phyloP scores from a whole-genome alignment of 2,329 filamentous ascomycete genomes.

The Delphinella strobiligena region DNA sequence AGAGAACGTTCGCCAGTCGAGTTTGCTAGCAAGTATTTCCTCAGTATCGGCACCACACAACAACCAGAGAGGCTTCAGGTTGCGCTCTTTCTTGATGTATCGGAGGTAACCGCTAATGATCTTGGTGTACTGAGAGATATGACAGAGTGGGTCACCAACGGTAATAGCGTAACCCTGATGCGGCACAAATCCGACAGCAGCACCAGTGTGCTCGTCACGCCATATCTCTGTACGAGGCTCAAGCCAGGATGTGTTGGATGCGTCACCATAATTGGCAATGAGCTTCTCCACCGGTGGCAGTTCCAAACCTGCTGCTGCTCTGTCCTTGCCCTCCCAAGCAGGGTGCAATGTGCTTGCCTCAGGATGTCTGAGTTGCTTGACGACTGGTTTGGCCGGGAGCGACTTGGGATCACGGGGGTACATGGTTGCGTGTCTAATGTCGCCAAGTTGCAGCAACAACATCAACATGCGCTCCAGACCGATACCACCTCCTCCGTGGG shows the following conservation, averaged over 20 bases:
- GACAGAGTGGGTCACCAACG: constrained; percentile 78
- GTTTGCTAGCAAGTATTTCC: constrained; percentile 63
- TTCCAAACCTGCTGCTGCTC: constrained; percentile 35
- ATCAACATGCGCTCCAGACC: constrained; percentile 82
- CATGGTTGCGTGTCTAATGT: constrained; percentile 77
- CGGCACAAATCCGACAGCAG: constrained; percentile 72
- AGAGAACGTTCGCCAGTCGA: constrained; percentile 80
- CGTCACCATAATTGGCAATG: constrained; percentile 90
- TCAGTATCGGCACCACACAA: constrained; percentile 71
- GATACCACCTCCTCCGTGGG: constrained; percentile 81
- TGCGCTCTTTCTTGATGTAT: constrained; percentile 58
- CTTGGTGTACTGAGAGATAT: constrained; percentile 60
- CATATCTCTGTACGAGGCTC: constrained; percentile 82
- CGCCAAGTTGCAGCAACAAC: constrained; percentile 72
- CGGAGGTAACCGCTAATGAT: constrained; percentile 65
- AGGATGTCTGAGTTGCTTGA: constrained; percentile 63
- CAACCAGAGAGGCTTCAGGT: constrained; percentile 76
- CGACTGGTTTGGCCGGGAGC: constrained; percentile 54
- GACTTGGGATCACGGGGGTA: constrained; percentile 86
- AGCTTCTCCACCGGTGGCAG: constrained; percentile 72
- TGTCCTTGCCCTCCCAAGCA: constrained; percentile 45
- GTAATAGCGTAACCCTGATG: constrained; percentile 70
- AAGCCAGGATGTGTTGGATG: constrained; percentile 86
- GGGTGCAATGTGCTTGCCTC: constrained; percentile 72
- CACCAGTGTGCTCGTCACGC: constrained; percentile 68